Conservation (phyloP, 371 early-diverging fungal species). For the Catenaria anguillulae region DNA sequence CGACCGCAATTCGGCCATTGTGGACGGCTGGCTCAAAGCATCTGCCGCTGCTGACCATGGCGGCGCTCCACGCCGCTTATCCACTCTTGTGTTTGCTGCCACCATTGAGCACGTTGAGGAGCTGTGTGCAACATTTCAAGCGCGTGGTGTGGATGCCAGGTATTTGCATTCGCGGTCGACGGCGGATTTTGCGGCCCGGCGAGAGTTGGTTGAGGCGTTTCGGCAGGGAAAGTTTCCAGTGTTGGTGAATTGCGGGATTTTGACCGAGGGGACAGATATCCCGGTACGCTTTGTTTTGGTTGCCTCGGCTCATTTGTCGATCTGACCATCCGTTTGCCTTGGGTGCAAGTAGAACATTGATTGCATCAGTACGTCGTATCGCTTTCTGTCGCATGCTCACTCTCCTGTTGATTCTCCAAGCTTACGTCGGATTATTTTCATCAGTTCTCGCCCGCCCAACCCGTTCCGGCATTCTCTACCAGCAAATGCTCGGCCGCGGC, state of each 20-base stretch:
- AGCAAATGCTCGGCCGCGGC: conserved; percentile 92
- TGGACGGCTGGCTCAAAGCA: not conserved
- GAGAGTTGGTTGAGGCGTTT: conserved; percentile 41
- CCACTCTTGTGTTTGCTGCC: conserved; percentile 77
- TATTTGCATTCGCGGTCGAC: conserved; percentile 47
- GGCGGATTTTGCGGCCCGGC: conserved; percentile 25
- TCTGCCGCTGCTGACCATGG: conserved; percentile 37
- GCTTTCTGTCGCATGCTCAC: too few species aligned
- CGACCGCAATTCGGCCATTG: not conserved
- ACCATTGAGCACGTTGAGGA: conserved; percentile 55
- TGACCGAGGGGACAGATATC: conserved; percentile 57
- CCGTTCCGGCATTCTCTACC: conserved; percentile 55
- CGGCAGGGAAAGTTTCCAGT: conserved; percentile 50
- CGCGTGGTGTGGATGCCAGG: conserved; percentile 40
- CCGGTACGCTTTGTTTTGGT: too few species aligned
- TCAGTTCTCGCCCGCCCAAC: conserved; percentile 83
- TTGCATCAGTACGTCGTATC: not conserved
- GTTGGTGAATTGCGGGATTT: conserved; percentile 74
- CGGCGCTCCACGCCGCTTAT: conserved; percentile 27
- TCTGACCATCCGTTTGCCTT: too few species aligned
- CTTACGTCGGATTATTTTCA: too few species aligned
- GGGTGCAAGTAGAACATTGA: too few species aligned
- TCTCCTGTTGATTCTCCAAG: too few species aligned
- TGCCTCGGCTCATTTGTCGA: too few species aligned
- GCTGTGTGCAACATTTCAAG: conserved; percentile 40